Conservation (phyloP, 2,329 filamentous ascomycete genomes). For the Claviceps sorghi region DNA sequence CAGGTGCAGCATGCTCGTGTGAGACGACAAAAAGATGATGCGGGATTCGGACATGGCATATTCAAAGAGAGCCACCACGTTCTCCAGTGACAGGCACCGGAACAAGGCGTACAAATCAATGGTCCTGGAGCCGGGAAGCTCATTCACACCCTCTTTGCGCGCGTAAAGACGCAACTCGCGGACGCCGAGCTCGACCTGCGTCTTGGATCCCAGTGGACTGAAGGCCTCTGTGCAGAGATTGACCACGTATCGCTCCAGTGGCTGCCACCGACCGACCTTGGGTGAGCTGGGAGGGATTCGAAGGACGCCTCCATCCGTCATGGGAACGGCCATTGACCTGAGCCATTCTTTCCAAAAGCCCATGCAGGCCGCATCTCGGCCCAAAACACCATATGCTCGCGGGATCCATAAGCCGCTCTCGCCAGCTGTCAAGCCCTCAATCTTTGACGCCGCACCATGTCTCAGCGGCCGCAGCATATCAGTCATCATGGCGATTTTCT, state of each 20-base stretch:
- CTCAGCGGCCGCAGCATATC: constrained; percentile 85
- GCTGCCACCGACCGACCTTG: constrained; percentile 86
- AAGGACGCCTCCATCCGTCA: constrained; percentile 75
- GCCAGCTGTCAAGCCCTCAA: constrained; percentile 87
- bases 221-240: constrained; percentile 93
- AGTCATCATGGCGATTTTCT: constrained; percentile 94
- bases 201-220: constrained; percentile 82
- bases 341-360: constrained; percentile 99
- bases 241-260: constrained; percentile 88
- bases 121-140: constrained; percentile 80
- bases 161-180: constrained; percentile 85
- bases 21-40: constrained; percentile 90
- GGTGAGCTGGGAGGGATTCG: constrained; percentile 80
- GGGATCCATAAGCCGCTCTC: constrained; percentile 95
- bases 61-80: constrained; percentile 85
- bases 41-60: constrained; percentile 85
- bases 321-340: constrained; percentile 81
- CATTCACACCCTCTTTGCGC: constrained; percentile 81
- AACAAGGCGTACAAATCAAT: constrained; percentile 90
- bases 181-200: constrained; percentile 83
- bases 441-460: constrained; percentile 90
- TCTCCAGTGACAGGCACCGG: constrained; percentile 74
- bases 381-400: constrained; percentile 81
- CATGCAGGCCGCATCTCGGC: constrained; percentile 67
- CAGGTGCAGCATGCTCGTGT: constrained; percentile 90